A percentile compares a stretch with the other conserved stretches of the same genome.
phyloP scores from a whole-genome alignment of 306 rosid species.

The Carpinus fangiana region DNA sequence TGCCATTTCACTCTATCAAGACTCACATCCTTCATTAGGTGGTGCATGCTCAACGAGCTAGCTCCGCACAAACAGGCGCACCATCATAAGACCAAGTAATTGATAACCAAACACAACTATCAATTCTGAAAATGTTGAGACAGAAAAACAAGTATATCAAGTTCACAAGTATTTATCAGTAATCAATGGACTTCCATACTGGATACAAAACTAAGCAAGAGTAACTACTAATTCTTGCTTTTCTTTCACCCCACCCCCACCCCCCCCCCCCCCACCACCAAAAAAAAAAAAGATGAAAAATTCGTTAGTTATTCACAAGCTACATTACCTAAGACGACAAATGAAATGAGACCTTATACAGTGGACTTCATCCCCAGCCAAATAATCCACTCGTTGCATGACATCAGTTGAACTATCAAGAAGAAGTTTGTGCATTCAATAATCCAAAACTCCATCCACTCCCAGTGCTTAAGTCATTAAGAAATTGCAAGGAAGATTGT shows the following conservation, averaged over 20 bases:
- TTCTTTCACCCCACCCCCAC: neutral
- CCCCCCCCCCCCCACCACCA: neutral
- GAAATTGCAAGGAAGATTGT: conserved; percentile 24
- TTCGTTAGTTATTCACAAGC: conserved; percentile 39
- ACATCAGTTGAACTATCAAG: conserved; percentile 25
- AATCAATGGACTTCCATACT: neutral
- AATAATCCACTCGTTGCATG: conserved; percentile 19
- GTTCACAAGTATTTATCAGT: no score
- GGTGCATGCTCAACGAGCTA: neutral
- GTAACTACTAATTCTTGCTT: conserved; percentile 4
- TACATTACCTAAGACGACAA: conserved; percentile 27
- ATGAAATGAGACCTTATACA: conserved; percentile 25
- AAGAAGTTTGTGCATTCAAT: conserved; percentile 14
- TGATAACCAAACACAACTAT: neutral
- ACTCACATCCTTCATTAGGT: no score
- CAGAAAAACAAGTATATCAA: neutral
- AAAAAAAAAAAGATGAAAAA: neutral
- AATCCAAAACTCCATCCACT: conserved; percentile 36
- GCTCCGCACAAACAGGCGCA: neutral
- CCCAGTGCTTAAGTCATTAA: conserved; percentile 34
- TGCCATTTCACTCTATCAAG: no score
- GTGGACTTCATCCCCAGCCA: conserved; percentile 20
- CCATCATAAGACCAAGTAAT: neutral
- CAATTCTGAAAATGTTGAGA: neutral
- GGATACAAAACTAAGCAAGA: neutral